Conservation (phyloP, 805 yeast genomes). For the Metschnikowia drakensbergensis region DNA sequence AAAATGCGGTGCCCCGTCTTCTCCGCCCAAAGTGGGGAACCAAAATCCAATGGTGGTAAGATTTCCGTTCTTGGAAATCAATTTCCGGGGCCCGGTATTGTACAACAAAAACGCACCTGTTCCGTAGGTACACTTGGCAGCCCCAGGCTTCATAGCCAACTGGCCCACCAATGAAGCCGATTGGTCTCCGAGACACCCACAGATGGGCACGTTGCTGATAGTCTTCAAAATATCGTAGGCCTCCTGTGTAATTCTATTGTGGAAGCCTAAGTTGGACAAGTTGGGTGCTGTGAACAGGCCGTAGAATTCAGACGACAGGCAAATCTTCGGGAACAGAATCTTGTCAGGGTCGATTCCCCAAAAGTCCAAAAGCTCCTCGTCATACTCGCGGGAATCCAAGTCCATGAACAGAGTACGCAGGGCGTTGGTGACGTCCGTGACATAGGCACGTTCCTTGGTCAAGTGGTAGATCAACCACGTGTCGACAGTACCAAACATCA, state of each 20-base stretch:
- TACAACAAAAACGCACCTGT: constrained; percentile 90
- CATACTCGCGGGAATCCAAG: constrained; percentile 70
- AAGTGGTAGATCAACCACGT: constrained; percentile 88
- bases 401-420: constrained; percentile 89
- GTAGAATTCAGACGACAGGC: constrained; percentile 71
- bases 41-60: constrained; percentile 88
- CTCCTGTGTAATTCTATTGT: constrained; percentile 47
- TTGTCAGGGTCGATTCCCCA: constrained; percentile 74
- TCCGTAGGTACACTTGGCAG: constrained; percentile 94
- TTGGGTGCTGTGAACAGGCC: constrained; percentile 69
- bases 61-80: constrained; percentile 74
- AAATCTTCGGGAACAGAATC: constrained; percentile 69
- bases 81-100: constrained; percentile 75
- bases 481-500: constrained; percentile 92
- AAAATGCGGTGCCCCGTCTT: constrained; percentile 60
- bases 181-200: constrained; percentile 94
- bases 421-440: constrained; percentile 89
- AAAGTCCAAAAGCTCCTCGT: constrained; percentile 65
- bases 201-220: constrained; percentile 64
- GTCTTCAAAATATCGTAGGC: constrained; percentile 48
- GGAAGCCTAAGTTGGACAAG: constrained; percentile 48
- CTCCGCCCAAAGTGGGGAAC: constrained; percentile 63
- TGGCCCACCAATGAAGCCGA: constrained; percentile 92
- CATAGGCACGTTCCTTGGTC: constrained; percentile 64
- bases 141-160: constrained; percentile 75